phyloP scores from a whole-genome alignment of 179 eudicot genomes.

The Silene vulgaris region DNA sequence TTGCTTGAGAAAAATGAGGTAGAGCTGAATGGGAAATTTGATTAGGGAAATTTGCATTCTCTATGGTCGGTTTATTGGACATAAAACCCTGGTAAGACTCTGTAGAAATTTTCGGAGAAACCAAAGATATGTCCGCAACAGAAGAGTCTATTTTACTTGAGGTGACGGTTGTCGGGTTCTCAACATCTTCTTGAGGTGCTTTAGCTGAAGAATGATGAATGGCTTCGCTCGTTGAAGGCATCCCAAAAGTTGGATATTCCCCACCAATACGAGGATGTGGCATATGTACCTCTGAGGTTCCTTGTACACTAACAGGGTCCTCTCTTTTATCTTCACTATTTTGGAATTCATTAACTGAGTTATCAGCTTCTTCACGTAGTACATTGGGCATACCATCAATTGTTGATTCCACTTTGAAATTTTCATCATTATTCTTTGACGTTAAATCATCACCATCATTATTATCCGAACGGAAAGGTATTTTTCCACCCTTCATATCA shows the following conservation, averaged over 20 bases:
- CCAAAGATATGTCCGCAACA: constrained; percentile 27
- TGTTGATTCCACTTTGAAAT: constrained; percentile 21
- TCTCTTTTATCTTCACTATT: constrained; percentile 27
- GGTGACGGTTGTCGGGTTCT: constrained; percentile 23
- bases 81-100: constrained; percentile 23
- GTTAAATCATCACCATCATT: constrained; percentile 29
- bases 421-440: constrained; percentile 23
- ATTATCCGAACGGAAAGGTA: constrained; percentile 22
- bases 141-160: constrained; percentile 28
- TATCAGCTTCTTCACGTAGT: constrained; percentile 28
- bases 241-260: constrained; percentile 18
- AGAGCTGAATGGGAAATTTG: constrained; percentile 35
- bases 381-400: constrained; percentile 21
- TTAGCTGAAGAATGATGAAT: constrained; percentile 25
- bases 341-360: constrained; percentile 23
- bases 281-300: constrained; percentile 29
- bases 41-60: constrained; percentile 28
- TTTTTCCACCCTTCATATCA: constrained; percentile 33
- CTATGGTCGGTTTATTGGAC: constrained; percentile 21
- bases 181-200: constrained; percentile 27
- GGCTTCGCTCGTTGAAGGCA: constrained; percentile 27
- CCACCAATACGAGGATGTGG: constrained; percentile 30
- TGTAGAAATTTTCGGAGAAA: constrained; percentile 28
- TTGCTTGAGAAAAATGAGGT: constrained; percentile 33
- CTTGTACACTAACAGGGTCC: constrained; percentile 29